These are phyloP conservation scores for Mucor velutinosus DNA, from an alignment of 371 early-diverging fungal species.

Conservation along the genomic window DNA sequence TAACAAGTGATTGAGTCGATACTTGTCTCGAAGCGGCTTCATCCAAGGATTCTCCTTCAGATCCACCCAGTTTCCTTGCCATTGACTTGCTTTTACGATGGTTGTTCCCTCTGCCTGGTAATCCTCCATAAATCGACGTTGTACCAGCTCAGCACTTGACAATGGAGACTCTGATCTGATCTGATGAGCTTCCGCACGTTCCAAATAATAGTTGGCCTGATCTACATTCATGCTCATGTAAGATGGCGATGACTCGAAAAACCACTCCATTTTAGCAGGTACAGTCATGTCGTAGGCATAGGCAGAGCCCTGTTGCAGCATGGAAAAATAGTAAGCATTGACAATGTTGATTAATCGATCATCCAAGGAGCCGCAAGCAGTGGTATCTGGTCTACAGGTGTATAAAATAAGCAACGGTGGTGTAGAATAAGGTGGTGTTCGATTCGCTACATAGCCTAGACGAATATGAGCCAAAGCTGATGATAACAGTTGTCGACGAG, in stretches of 20 bases:
- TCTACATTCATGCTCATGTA: conserved; percentile 38
- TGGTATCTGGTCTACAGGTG: conserved; percentile 17
- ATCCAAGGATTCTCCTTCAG: conserved; percentile 19
- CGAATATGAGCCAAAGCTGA: conserved; percentile 47
- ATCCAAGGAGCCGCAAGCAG: conserved; percentile 31
- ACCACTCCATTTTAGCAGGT: conserved; percentile 41
- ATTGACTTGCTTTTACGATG: conserved; percentile 10
- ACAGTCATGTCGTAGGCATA: conserved; percentile 38
- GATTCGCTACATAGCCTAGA: conserved; percentile 43
- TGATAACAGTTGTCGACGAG: conserved; percentile 11
- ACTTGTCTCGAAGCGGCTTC: conserved; percentile 29
- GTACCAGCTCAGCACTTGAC: conserved; percentile 5
- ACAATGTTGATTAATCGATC: conserved; percentile 35
- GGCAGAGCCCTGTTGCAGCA: conserved; percentile 45
- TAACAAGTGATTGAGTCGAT: conserved; percentile 26
- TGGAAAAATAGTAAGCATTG: conserved; percentile 39
- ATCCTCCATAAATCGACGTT: conserved; percentile 6
- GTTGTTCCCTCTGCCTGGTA: conserved; percentile 1
- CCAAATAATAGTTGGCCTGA: conserved; percentile 33
- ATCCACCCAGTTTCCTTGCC: conserved; percentile 10
- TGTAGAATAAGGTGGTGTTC: conserved; percentile 44
- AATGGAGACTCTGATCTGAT: background rate
- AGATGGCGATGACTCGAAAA: conserved; percentile 31
- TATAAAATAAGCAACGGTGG: conserved; percentile 43
- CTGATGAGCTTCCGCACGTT: conserved; percentile 10